phyloP scores from a whole-genome alignment of 768 basidiomycete species.

The Neoboletus magnificus region DNA sequence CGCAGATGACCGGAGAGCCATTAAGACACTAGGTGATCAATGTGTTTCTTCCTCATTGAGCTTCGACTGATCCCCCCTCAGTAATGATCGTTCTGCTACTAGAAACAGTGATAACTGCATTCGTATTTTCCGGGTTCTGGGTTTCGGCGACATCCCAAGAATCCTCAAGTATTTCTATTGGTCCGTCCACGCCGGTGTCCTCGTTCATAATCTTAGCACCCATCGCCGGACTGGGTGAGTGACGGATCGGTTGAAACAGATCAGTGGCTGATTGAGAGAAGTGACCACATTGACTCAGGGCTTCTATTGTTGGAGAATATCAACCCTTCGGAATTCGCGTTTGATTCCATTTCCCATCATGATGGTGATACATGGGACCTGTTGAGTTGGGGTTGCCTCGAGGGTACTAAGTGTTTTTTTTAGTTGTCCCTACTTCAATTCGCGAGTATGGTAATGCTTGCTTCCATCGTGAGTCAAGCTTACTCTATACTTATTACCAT shows the following conservation, averaged over 20 bases:
- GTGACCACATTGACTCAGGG: slow-evolving; percentile 18
- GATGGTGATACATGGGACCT: slow-evolving; percentile 6
- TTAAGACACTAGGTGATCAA: too few species aligned
- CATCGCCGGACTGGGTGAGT: slow-evolving; percentile 1
- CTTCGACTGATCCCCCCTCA: background rate
- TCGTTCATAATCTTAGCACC: background rate
- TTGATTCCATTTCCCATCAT: slow-evolving; percentile 7
- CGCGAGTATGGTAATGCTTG: slow-evolving; percentile 6
- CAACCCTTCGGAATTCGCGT: background rate
- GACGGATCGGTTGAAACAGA: background rate
- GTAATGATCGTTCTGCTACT: slow-evolving; percentile 6
- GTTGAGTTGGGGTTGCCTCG: background rate
- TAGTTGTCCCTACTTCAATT: slow-evolving; percentile 25
- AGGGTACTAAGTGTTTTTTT: background rate
- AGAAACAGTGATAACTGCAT: slow-evolving; percentile 7
- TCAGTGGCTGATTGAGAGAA: background rate
- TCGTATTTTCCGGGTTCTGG: slow-evolving; percentile 12
- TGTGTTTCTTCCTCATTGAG: background rate
- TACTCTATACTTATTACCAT: background rate
- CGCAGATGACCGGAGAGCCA: too few species aligned
- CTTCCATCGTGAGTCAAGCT: background rate
- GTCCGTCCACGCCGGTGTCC: too few species aligned
- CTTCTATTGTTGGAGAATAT: slow-evolving; percentile 26
- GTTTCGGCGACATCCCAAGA: background rate
- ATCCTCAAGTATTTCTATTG: too few species aligned